Evolutionary conservation across 768 basidiomycete species (phyloP), one percentile per base, ranked within the genome.

Genomic region (Lactarius indigo): DNA sequence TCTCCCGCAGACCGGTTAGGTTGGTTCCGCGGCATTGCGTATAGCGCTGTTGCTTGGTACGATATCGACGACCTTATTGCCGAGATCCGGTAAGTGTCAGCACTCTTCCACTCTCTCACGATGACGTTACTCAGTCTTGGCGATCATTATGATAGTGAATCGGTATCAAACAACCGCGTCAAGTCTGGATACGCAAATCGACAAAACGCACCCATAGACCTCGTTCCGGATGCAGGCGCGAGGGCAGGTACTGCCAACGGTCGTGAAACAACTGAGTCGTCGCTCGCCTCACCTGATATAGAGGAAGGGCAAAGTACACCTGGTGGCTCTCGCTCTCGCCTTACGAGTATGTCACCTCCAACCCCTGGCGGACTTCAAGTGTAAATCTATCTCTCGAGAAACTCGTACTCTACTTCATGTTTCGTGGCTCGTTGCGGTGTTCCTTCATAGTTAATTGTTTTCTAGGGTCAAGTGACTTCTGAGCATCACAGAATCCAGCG

Each of bases 91-190:
- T 91, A 70, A 57, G 82, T 75, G 37, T 54, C 39, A 59, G 64
- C 50, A 33, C 58, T 57, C 41, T 28, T 68, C 33, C 55, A 60
- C 37, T 55, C 23, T 20, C 50, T 26, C 50, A 26, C 39, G 47
- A 42, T 23, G 42, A 37, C 23, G 37, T 60, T 47, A 23, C 7
- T 62, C 13, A 23, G 54, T 10, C 5, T 41, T 57, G 42, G 7
- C 30, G 23, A 50, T 20, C 47, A 12, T 26, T 26, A n/a, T 52
- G 26, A 57, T 44, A 93, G 92, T 57, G 91, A 94, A 76, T 84
- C 86, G 23, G 86, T 87, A 3, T 87, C 90, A 17, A 94, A 93
- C 73, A 93, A 94, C 76, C 87, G 91, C 50, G 78, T 94, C 74
- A 92, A 91, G 74, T 91, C 91, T 8, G 90, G 90, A 26, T 84